A percentile compares a stretch with the other conserved stretches of the same genome.
Conservation (phyloP, 768 basidiomycete genomes). For the Coprinopsis sp. region DNA sequence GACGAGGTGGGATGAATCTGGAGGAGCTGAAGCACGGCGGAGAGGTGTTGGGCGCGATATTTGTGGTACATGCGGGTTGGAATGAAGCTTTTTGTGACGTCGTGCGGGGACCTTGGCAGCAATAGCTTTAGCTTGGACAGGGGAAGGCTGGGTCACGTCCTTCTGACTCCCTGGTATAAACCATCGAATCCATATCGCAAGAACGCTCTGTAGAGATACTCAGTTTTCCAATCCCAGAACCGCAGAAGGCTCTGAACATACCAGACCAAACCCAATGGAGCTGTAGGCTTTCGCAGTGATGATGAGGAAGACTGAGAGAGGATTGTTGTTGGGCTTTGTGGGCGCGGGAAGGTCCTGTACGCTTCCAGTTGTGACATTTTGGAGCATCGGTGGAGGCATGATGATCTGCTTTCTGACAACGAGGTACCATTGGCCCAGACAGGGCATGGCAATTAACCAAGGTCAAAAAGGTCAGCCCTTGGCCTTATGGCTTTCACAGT, state of each 20-base stretch:
- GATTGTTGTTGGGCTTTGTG: background rate
- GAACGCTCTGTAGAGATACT: constrained; percentile 32
- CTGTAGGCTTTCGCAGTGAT: constrained; percentile 30
- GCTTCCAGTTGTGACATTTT: no score
- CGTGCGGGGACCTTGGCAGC: constrained; percentile 2
- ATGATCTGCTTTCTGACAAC: background rate
- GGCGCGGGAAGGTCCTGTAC: background rate
- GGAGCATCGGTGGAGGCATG: background rate
- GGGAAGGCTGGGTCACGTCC: no score
- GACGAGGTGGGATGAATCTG: background rate
- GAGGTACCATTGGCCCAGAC: background rate
- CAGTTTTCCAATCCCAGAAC: background rate
- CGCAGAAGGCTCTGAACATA: constrained; percentile 19
- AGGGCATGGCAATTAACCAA: background rate
- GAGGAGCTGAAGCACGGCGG: no score
- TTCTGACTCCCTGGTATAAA: constrained; percentile 29
- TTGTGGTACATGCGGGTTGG: no score
- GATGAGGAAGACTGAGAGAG: constrained; percentile 22
- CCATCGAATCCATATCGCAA: constrained; percentile 42
- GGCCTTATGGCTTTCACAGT: background rate
- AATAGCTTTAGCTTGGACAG: no score
- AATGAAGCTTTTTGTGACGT: no score
- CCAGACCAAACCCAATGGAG: constrained; percentile 36
- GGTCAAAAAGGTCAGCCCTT: background rate
- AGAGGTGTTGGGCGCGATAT: no score